Conservation (phyloP, 495 filamentous ascomycete genomes). For the Choiromyces venosus region DNA sequence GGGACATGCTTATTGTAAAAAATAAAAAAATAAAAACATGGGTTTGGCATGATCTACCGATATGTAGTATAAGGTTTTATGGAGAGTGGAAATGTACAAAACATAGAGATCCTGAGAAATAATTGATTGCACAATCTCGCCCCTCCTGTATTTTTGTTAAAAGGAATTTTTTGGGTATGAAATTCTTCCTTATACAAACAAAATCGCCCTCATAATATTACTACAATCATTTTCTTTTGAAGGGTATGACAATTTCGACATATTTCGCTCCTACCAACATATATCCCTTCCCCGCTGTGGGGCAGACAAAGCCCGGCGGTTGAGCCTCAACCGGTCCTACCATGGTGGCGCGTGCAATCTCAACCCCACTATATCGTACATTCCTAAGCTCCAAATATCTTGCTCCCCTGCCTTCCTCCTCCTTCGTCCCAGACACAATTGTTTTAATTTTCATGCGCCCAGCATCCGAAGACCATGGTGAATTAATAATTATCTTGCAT, state of each 20-base stretch:
- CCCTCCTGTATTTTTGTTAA: not conserved
- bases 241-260: not conserved
- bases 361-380: not conserved
- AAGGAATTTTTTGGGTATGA: not conserved
- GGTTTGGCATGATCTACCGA: conserved; percentile 1
- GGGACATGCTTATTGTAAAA: not conserved
- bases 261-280: not conserved
- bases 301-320: not conserved
- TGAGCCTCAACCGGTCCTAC: not conserved
- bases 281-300: not conserved
- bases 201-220: not conserved
- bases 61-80: not conserved
- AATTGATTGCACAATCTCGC: not conserved
- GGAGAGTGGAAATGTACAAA: not conserved
- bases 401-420: not conserved
- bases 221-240: not conserved
- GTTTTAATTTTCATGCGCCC: not conserved
- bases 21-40: not conserved
- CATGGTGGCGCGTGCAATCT: not conserved
- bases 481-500: not conserved
- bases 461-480: not conserved
- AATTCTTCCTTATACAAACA: not conserved
- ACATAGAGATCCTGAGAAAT: not conserved
- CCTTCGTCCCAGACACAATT: not conserved
- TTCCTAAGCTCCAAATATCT: not conserved